Percentiles rank a stretch among this genome's conserved stretches.
These are phyloP conservation scores for Fusarium burgessii DNA, from an alignment of 2,329 filamentous ascomycete species.

Conservation along the genomic window DNA sequence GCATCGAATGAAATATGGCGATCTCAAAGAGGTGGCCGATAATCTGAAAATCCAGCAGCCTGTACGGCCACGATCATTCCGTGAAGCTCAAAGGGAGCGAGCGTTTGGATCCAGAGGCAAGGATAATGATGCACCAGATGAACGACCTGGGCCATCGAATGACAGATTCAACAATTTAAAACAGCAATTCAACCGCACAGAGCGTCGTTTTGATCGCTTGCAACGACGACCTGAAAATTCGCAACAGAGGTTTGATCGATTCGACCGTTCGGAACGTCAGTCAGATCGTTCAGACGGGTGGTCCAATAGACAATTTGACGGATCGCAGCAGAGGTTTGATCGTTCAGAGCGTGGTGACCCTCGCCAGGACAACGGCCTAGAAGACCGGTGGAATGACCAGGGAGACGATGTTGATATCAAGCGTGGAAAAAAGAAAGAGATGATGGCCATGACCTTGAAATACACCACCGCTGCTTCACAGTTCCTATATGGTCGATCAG, in stretches of 20 bases:
- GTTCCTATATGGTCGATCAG: slow-evolving; percentile 87
- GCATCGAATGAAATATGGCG: slow-evolving; percentile 64
- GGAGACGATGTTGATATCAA: slow-evolving; percentile 7
- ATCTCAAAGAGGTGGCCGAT: slow-evolving; percentile 47
- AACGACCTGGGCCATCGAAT: slow-evolving; percentile 1
- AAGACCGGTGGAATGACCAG: slow-evolving; percentile 24
- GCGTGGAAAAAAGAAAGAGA: slow-evolving; percentile 46
- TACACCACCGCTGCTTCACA: slow-evolving; percentile 90
- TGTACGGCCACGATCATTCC: slow-evolving; percentile 43
- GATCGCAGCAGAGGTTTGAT: slow-evolving; percentile 16
- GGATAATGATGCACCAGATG: background rate
- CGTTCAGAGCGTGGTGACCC: slow-evolving; percentile 7
- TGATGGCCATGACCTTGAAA: slow-evolving; percentile 55
- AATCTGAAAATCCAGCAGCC: slow-evolving; percentile 45
- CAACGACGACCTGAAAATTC: slow-evolving; percentile 7
- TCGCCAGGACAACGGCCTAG: slow-evolving; percentile 17
- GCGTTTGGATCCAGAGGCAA: background rate
- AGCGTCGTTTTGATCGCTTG: background rate
- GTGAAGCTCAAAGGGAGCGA: slow-evolving; percentile 23
- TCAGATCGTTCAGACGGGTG: slow-evolving; percentile 3
- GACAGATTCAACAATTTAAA: background rate
- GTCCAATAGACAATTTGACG: slow-evolving; percentile 8
- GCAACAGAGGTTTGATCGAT: background rate
- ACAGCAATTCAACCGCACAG: slow-evolving; percentile 3
- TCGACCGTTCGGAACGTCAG: background rate